These are phyloP conservation scores for Amniculicola lignicola DNA, from an alignment of 495 filamentous ascomycete genomes.

Conservation along the genomic window DNA sequence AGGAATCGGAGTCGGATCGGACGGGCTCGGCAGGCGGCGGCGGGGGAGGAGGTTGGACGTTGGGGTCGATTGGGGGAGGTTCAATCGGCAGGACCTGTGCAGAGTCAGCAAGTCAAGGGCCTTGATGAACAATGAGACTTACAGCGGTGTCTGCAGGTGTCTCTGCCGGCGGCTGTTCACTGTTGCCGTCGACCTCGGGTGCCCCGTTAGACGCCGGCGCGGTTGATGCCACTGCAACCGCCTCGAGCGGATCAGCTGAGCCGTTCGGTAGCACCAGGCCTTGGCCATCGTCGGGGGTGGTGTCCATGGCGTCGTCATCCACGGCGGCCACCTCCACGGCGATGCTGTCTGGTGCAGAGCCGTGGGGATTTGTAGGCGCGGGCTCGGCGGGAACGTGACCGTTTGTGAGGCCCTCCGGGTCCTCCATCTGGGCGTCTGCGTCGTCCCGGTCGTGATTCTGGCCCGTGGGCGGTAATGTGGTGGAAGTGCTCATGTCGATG, in stretches of 20 bases:
- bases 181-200: constrained; percentile 5
- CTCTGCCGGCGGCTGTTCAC: constrained; percentile 11
- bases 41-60: constrained; percentile 18
- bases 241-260: constrained; percentile 21
- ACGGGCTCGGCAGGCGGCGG: constrained; percentile 25
- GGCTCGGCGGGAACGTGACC: constrained; percentile 14
- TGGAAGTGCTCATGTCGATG: constrained; percentile 36
- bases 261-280: constrained; percentile 21
- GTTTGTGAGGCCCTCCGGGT: constrained; percentile 22
- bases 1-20: constrained; percentile 27
- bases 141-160: not conserved
- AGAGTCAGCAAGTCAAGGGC: not conserved
- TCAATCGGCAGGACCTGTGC: constrained; percentile 5
- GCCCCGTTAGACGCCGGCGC: constrained; percentile 14
- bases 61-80: constrained; percentile 11
- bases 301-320: constrained; percentile 35
- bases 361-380: not conserved
- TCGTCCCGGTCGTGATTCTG: constrained; percentile 37
- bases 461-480: constrained; percentile 30
- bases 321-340: constrained; percentile 28
- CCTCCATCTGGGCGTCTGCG: constrained; percentile 25
- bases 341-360: not conserved
- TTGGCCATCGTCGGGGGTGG: constrained; percentile 28
- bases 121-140: not conserved
- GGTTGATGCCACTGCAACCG: constrained; percentile 4